Base-by-base conservation (phyloP, 371 early-diverging fungal species). In the Rhizopus delemar region DNA sequence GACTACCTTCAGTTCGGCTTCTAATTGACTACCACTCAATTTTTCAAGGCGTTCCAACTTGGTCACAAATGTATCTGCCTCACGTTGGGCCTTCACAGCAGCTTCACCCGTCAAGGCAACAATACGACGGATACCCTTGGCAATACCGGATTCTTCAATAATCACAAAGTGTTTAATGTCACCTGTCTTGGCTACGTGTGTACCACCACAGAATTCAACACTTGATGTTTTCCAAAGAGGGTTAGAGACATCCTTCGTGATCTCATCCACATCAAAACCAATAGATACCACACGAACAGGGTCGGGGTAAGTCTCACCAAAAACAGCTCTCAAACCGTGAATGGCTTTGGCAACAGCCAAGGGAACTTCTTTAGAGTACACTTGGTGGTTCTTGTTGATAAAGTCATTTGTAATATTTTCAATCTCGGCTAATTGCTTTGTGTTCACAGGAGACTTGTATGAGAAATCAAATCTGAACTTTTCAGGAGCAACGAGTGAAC, bases 161-260 rank as follows among this genome's bases (percentile, higher is more conserved):
- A 99, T 88, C 53, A 88, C 86, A 66, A 99, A 88, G 46, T 81
- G 75, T 73, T 90, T 90, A 66, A 99, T 96, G 46, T 98, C 97
- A 12, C 87, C 81, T 5, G 99, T 97, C 79, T 90, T 88, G 33
- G 77, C 75, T 36, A 99, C 99, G 70, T 99, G 99, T 67, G 99
- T 98, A 66, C 99, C 99, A 71, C 99, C 99, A 75, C 99, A 99
- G 74, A 99, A 92, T 80, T 99, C 99, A 54, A 96, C 84, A 50
- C 94, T 92, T 65, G 86, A 83, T 36, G 83, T 77, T 6, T 75
- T 73, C 94, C 95, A 97, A 56, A 88, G 82, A 41, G 83, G 82
- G 66, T 95, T 92, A 38, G 82, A 66, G 1, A 93, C 90, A 69
- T 95, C 87, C 56, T 85, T 77, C 33, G 95, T 80, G 48, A 99